phyloP scores from a whole-genome alignment of 140 eudicot species.

The Cichorium intybus region DNA sequence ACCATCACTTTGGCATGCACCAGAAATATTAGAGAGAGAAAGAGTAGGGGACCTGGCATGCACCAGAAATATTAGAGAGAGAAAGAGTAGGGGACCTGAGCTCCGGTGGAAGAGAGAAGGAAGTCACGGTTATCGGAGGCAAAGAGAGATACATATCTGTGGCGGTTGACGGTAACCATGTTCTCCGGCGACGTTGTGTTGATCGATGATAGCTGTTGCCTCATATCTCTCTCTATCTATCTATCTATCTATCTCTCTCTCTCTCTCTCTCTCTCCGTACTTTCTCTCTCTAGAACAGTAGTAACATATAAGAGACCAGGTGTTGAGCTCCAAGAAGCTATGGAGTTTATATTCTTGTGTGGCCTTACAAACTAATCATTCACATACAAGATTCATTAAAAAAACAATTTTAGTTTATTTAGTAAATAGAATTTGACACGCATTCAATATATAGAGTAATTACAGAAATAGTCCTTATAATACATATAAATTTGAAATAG shows the following conservation, averaged over 20 bases:
- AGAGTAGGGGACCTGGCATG: conserved; percentile 38
- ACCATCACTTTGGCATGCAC: conserved; percentile 9
- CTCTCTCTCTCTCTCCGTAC: conserved; percentile 5
- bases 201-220: conserved; percentile 12
- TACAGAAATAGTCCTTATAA: too few species aligned
- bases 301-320: conserved; percentile 13
- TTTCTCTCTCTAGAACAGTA: conserved; percentile 23
- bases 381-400: conserved; percentile 1
- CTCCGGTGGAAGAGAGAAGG: conserved; percentile 59
- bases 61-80: conserved; percentile 3
- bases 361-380: conserved; percentile 30
- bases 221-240: conserved; percentile 24
- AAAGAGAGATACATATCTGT: conserved; percentile 40
- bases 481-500: too few species aligned
- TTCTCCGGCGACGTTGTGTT: conserved; percentile 17
- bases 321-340: conserved; percentile 5
- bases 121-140: conserved; percentile 60
- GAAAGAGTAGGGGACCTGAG: conserved; percentile 37
- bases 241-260: conserved; percentile 13
- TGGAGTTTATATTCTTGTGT: conserved; percentile 31
- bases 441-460: background rate
- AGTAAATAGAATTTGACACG: background rate
- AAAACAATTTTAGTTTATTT: background rate
- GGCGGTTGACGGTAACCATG: background rate
- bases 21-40: conserved; percentile 2